These are phyloP conservation scores for Leccinum subtestaceum DNA, from an alignment of 768 basidiomycete genomes.

Conservation along the genomic window DNA sequence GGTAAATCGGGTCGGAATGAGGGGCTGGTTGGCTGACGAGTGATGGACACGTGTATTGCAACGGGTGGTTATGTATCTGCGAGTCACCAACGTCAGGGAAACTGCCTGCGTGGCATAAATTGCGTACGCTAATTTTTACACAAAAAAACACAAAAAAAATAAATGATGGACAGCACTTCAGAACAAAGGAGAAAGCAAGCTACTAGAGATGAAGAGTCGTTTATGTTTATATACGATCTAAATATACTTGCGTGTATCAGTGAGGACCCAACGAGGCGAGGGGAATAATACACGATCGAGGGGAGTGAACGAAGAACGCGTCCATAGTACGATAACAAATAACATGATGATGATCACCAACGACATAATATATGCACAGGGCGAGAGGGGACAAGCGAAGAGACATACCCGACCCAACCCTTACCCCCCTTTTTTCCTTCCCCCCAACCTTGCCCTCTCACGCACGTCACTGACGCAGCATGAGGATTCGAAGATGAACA, in stretches of 20 bases:
- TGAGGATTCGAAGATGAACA: slow-evolving; percentile 12
- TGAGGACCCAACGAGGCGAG: not conserved
- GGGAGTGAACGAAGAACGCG: not conserved
- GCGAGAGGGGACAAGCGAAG: slow-evolving; percentile 1
- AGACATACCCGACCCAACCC: slow-evolving; percentile 3
- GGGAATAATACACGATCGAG: slow-evolving; percentile 8
- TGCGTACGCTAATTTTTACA: not conserved
- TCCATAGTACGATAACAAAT: slow-evolving; percentile 5
- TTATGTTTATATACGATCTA: slow-evolving; percentile 17
- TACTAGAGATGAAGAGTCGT: not conserved
- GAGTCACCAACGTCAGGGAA: not conserved
- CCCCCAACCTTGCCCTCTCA: not conserved
- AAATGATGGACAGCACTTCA: not conserved
- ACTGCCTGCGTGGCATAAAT: not conserved
- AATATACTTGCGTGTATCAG: slow-evolving; percentile 8
- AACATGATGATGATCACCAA: slow-evolving; percentile 1
- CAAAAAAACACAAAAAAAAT: not conserved
- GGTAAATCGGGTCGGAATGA: not conserved
- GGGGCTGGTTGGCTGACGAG: not conserved
- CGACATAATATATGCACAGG: slow-evolving; percentile 1
- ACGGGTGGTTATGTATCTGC: not conserved
- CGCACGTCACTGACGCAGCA: slow-evolving; percentile 1
- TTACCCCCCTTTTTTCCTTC: not conserved
- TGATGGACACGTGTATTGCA: slow-evolving; percentile 8
- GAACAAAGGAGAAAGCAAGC: slow-evolving; percentile 1